These are phyloP conservation scores for Citeromyces siamensis DNA, from an alignment of 1,139 yeast genomes.

Conservation along the genomic window DNA sequence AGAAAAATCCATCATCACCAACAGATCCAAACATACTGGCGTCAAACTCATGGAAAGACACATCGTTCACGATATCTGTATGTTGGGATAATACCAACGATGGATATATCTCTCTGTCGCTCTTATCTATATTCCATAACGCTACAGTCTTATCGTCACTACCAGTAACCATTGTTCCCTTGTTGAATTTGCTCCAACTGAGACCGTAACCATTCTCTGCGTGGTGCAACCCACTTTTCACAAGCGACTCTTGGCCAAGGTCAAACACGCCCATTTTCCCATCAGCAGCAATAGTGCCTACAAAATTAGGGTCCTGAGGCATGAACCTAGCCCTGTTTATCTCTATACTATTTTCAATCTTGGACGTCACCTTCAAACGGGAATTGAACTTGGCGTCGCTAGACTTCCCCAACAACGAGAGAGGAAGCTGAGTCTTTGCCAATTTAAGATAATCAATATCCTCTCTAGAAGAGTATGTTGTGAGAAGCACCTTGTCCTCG, in stretches of 20 bases:
- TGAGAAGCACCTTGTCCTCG: conserved; percentile 37
- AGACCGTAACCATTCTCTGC: conserved; percentile 62
- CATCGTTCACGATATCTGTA: conserved; percentile 56
- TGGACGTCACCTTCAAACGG: conserved; percentile 50
- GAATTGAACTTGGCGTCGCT: conserved; percentile 23
- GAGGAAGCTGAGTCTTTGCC: conserved; percentile 63
- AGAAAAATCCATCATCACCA: conserved; percentile 46
- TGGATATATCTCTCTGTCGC: conserved; percentile 15
- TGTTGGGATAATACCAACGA: conserved; percentile 23
- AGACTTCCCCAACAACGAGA: conserved; percentile 20
- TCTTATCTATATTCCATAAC: conserved; percentile 33
- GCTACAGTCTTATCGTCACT: conserved; percentile 56
- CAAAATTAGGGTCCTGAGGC: conserved; percentile 56
- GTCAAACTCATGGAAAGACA: conserved; percentile 51
- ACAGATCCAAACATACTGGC: conserved; percentile 50
- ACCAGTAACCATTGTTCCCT: conserved; percentile 42
- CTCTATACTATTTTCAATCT: conserved; percentile 27
- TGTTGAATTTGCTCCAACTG: conserved; percentile 39
- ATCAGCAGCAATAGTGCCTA: conserved; percentile 68
- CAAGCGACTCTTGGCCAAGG: conserved; percentile 13
- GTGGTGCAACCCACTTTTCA: conserved; percentile 33
- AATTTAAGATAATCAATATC: conserved; percentile 69
- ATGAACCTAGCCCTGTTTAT: conserved; percentile 73
- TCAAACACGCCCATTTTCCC: conserved; percentile 69
- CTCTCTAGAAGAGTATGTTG: conserved; percentile 81